Evolutionary conservation across 139 green algal species (phyloP), one percentile per base, ranked within the genome.

Genomic region (Astrephomene gubernaculifera): DNA sequence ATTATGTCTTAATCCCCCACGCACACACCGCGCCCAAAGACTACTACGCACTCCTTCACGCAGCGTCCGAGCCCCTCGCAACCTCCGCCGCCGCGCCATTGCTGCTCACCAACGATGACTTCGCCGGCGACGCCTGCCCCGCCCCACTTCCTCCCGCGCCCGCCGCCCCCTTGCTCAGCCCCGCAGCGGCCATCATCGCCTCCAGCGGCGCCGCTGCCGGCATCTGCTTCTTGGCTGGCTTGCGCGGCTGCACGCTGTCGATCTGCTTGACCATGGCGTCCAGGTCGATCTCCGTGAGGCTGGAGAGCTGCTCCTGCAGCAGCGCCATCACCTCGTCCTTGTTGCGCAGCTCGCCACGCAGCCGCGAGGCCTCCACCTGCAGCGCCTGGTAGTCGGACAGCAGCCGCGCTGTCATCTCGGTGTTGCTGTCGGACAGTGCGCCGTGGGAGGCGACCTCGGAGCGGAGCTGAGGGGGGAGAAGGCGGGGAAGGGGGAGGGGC

Each of bases 261-360:
- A 83, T 72, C 76, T 83, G 76, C 22, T 49, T 35, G 12, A 83
- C 27, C 76, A 83, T 83, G 33, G 60, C 29, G 76, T 83, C 76
- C 60, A 83, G 76, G 29, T 71, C 76, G 4, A 83, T 72, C 60
- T 72, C 76, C 29, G 60, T 81, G 43, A 89, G 67, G 43, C 72
- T 76, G 65, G 67, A 71, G 6, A 89, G 69, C 85, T 89, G 76
- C 69, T 89, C 76, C 85, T 86, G 85, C 43, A 89, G 69, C 44
- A 89, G 44, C 41, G 53, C 76, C 78, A 86, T 61, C 75, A 85
- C 41, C 57, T 78, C 68, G 39, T 89, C 85, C n/a, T 86, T 69
- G 43, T 79, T 52, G 10, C 53, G 86, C 72, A 87, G 64, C 61
- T 69, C 63, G 36, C 41, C 36, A 9, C 33, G 64, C 49, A 78